phyloP scores from a whole-genome alignment of 768 basidiomycete species.

The Xerocomellus intermedius region DNA sequence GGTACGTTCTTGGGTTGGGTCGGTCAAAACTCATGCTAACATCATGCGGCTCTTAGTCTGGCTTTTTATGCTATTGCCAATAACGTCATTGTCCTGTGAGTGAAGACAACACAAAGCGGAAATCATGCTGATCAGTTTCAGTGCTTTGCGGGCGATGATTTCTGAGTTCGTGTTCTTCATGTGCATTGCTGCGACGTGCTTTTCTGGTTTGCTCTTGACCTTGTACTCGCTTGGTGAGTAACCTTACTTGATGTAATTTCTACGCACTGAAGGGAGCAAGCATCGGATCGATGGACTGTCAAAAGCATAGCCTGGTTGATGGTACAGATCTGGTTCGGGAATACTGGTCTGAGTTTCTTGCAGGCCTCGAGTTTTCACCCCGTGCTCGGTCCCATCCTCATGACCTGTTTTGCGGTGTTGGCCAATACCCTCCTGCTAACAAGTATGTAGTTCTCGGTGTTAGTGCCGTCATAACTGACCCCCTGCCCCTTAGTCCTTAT shows the following conservation, averaged over 20 bases:
- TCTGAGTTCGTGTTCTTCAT: slow-evolving; percentile 79
- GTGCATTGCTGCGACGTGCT: slow-evolving; percentile 71
- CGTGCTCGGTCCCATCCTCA: slow-evolving; percentile 73
- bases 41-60: slow-evolving; percentile 39
- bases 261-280: slow-evolving; percentile 31
- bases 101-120: background rate
- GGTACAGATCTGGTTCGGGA: slow-evolving; percentile 87
- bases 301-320: slow-evolving; percentile 77
- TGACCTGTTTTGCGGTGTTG: slow-evolving; percentile 77
- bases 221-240: slow-evolving; percentile 48
- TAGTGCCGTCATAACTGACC: slow-evolving; percentile 3
- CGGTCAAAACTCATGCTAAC: background rate
- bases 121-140: slow-evolving; percentile 30
- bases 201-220: slow-evolving; percentile 70
- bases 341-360: slow-evolving; percentile 59
- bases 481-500: slow-evolving; percentile 53
- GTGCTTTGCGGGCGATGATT: slow-evolving; percentile 81
- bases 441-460: slow-evolving; percentile 45
- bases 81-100: slow-evolving; percentile 76
- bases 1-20: slow-evolving; percentile 39
- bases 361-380: slow-evolving; percentile 62
- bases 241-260: background rate
- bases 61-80: slow-evolving; percentile 81
- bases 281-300: slow-evolving; percentile 26
- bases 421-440: slow-evolving; percentile 79